Conservation (phyloP, 345 rosid species). For the Microcos paniculata region DNA sequence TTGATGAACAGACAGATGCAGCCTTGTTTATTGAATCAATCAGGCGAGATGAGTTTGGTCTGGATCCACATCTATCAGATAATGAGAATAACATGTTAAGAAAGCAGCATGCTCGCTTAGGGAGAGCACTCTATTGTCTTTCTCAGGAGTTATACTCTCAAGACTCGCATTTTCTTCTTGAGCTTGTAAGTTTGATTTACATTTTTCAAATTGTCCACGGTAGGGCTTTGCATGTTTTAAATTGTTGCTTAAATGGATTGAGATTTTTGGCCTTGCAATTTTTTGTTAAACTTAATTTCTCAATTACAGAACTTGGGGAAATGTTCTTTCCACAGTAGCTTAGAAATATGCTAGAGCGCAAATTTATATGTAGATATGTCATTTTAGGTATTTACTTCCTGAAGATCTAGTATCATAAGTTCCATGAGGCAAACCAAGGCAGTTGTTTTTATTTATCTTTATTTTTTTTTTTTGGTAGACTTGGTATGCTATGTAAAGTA, state of each 20-base stretch:
- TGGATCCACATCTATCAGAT: conserved; percentile 60
- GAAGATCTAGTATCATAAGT: background rate
- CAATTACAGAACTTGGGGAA: background rate
- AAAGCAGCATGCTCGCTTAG: conserved; percentile 98
- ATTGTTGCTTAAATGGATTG: background rate
- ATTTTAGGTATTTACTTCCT: background rate
- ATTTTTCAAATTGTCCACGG: background rate
- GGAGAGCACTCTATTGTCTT: conserved; percentile 97
- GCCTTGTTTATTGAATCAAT: conserved; percentile 62
- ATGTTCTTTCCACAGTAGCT: background rate
- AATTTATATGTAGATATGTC: background rate
- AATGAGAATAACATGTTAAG: conserved; percentile 68
- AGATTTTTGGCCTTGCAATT: background rate
- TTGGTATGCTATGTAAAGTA: background rate
- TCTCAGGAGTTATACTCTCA: conserved; percentile 97
- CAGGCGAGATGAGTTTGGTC: conserved; percentile 89
- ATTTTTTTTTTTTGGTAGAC: background rate
- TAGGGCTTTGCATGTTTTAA: background rate
- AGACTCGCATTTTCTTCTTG: conserved; percentile 98
- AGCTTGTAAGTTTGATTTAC: conserved; percentile 62
- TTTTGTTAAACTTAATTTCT: conserved; percentile 5
- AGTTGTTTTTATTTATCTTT: background rate
- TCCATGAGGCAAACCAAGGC: background rate
- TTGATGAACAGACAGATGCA: conserved; percentile 39
- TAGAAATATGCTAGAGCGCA: background rate